Conservation (phyloP, 1,284 basidiomycete species). For the Hemileia vastatrix region DNA sequence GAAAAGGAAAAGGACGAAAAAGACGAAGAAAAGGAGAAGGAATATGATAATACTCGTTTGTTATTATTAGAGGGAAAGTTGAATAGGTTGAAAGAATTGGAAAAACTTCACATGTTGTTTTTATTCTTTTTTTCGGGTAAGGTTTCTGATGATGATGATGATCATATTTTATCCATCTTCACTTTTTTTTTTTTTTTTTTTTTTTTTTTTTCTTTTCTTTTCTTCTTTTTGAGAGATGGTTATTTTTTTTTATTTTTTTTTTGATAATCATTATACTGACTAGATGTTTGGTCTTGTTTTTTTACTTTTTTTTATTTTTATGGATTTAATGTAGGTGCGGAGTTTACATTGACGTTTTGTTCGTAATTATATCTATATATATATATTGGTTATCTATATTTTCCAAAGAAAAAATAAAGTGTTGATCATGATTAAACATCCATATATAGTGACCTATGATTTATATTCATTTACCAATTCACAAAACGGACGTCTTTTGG, state of each 20-base stretch:
- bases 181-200: not conserved
- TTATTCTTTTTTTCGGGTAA: slow-evolving; percentile 68
- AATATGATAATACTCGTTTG: not conserved
- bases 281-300: not conserved
- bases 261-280: slow-evolving; percentile 67
- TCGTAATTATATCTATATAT: not conserved
- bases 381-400: not conserved
- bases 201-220: not conserved
- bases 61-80: slow-evolving; percentile 20
- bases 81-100: slow-evolving; percentile 47
- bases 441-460: not conserved
- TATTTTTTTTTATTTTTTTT: slow-evolving; percentile 87
- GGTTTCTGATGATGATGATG: too few relatives aligned
- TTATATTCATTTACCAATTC: slow-evolving; percentile 9
- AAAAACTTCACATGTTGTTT: slow-evolving; percentile 67
- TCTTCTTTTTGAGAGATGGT: slow-evolving; percentile 48
- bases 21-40: slow-evolving; percentile 24
- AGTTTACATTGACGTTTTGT: slow-evolving; percentile 21
- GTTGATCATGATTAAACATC: not conserved
- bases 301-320: not conserved
- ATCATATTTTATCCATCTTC: slow-evolving; percentile 6
- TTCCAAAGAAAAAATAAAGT: not conserved
- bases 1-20: slow-evolving; percentile 32
- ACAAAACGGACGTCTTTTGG: slow-evolving; percentile 71
- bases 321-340: slow-evolving; percentile 21